Evolutionary conservation across 2,329 filamentous ascomycete species (phyloP), one percentile per base, ranked within the genome.

Genomic region (Pseudopyrenochaeta lycopersici): DNA sequence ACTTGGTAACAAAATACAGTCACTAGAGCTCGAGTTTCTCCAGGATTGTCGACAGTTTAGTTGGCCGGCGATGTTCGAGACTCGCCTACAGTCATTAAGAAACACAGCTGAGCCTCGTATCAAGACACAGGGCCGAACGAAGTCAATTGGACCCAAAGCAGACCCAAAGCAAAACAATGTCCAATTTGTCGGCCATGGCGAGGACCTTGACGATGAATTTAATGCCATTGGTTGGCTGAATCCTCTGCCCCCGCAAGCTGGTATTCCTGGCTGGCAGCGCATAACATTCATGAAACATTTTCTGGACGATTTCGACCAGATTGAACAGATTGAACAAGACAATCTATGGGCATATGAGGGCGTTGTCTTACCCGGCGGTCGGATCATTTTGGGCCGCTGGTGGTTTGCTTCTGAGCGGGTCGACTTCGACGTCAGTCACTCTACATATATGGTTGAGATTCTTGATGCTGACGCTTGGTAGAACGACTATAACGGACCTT

Each of bases 211-310:
- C 0, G 67, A 74, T 7, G 45, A 67, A 33, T 76, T 73, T 56
- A 57, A 57, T n/a, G 65, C 66, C 2, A 59, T 73, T 2, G 83
- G 83, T 39, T 82, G 80, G 73, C 68, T 85, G 17, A 82, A 84
- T 58, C 69, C 78, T 0, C 67, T 85, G 1, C 80, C 80, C 0
- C 60, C 72, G 2, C 83, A 85, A 57, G 54, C 52, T 12, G 67
- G 57, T 0, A 80, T 85, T 11, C 77, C 79, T 0, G 84, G 84
- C 17, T 86, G 81, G 75, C 80, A 84, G 69, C 77, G 82, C 29
- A 72, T 85, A 49, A 81, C 78, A 0, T 80, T 85, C 72, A 81
- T 85, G 77, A 84, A 83, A 65, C 81, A 82, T 58, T 80, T 76
- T 56, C 46, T 57, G 1, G 67, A 77, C 12, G 63, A 72, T 7